These are phyloP conservation scores for Amphichorda felina DNA, from an alignment of 2,329 filamentous ascomycete species.

Conservation along the genomic window DNA sequence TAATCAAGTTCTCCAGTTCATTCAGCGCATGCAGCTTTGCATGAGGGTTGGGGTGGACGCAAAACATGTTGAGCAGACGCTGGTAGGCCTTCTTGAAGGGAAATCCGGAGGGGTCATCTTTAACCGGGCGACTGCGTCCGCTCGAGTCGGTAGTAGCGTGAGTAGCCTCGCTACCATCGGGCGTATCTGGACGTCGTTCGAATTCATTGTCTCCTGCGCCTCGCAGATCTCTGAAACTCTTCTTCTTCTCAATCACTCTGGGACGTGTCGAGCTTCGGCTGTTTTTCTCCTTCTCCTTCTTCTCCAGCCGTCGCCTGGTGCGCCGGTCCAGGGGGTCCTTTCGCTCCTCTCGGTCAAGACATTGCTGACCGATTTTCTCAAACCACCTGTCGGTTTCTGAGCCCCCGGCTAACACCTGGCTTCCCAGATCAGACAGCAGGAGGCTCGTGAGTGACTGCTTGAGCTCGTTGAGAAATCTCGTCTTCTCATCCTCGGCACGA, in stretches of 20 bases:
- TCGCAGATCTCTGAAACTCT: conserved; percentile 55
- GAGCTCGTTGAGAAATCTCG: conserved; percentile 65
- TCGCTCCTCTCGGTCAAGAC: conserved; percentile 50
- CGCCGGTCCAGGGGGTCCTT: conserved; percentile 42
- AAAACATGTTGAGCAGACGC: conserved; percentile 73
- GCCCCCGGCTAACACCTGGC: conserved; percentile 72
- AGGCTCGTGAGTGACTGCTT: conserved; percentile 73
- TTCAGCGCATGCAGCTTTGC: conserved; percentile 73
- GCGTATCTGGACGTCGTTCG: conserved; percentile 23
- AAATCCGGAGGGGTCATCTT: conserved; percentile 39
- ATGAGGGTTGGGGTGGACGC: conserved; percentile 78
- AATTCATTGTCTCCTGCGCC: conserved; percentile 28
- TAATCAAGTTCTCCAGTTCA: conserved; percentile 72
- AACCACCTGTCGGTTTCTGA: conserved; percentile 94
- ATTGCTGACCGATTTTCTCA: conserved; percentile 51
- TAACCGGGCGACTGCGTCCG: background rate
- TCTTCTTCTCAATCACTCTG: conserved; percentile 50
- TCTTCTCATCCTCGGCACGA: conserved; percentile 55
- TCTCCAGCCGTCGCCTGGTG: conserved; percentile 24
- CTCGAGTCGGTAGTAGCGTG: background rate
- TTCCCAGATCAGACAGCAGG: conserved; percentile 79
- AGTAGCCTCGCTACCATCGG: conserved; percentile 9
- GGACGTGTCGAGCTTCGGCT: conserved; percentile 32
- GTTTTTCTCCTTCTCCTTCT: conserved; percentile 27
- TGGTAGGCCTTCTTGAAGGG: conserved; percentile 73